These are phyloP conservation scores for Schwanniomyces vanrijiae DNA, from an alignment of 805 yeast genomes.

Conservation along the genomic window DNA sequence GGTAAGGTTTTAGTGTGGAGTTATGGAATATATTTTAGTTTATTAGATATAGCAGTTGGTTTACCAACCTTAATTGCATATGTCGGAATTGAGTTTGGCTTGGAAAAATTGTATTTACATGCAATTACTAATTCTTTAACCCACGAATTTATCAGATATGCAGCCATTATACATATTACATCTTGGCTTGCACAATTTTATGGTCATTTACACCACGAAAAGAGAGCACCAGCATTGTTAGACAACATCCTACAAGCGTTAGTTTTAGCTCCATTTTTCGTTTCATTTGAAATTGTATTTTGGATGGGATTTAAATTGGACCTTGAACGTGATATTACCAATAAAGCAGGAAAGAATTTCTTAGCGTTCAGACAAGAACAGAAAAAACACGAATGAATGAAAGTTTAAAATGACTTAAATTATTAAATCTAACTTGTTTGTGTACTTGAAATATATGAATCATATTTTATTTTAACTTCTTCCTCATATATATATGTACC, in stretches of 20 bases:
- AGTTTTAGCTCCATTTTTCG: conserved; percentile 89
- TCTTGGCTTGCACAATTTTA: conserved; percentile 85
- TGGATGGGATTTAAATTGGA: conserved; percentile 59
- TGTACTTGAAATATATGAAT: conserved; percentile 14
- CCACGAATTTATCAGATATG: conserved; percentile 23
- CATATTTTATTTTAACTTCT: conserved; percentile 50
- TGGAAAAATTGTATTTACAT: conserved; percentile 19
- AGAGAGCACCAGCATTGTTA: conserved; percentile 80
- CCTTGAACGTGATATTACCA: conserved; percentile 50
- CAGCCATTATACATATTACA: conserved; percentile 45
- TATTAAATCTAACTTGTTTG: not conserved
- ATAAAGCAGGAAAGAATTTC: conserved; percentile 40
- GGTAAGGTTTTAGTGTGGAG: conserved; percentile 47
- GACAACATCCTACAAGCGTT: conserved; percentile 84
- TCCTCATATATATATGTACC: conserved; percentile 59
- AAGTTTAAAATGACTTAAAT: not conserved
- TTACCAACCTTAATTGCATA: conserved; percentile 27
- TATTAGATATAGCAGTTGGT: conserved; percentile 51
- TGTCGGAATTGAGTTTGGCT: conserved; percentile 19
- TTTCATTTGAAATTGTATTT: conserved; percentile 73
- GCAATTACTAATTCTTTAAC: conserved; percentile 2
- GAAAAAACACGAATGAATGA: not conserved
- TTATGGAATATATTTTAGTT: conserved; percentile 59
- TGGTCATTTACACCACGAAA: conserved; percentile 84
- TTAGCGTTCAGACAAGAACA: not conserved